Base-by-base conservation (phyloP, 257 asterid genomes). In the Solanum corneliomulleri region DNA sequence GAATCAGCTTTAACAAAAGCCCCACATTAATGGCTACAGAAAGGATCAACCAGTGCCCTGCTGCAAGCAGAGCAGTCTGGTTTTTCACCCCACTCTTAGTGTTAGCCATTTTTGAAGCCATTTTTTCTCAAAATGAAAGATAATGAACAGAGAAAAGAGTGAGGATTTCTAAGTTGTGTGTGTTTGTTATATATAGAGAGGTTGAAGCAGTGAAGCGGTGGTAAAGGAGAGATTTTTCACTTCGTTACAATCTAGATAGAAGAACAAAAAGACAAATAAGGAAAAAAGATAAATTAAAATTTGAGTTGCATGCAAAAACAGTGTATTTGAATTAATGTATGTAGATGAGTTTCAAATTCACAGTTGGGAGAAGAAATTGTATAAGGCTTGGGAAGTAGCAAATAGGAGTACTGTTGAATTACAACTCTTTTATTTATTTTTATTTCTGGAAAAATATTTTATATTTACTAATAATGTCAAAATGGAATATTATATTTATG, bases 11-110 rank as follows among this genome's bases (percentile, higher is more conserved):
- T 2, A 89, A 85, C 23, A 90, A 39, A 62, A 90, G 60, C 13
- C 89, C 91, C 16, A 90, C 41, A 84, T 89, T 90, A 9, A 90
- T 27, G 1, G 92, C 92, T 6, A 90, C 39, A 20, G 92, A 90
- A 11, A 89, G 33, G 27, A 87, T 71, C 58, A 90, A 74, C 85
- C 89, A 41, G 23, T 89, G 77, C 89, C 84, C 25, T 15, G 91
- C 76, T 37, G 78, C 80, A 47, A 85, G 35, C 58, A 68, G 77
- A 78, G 82, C 12, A 25, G 33, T 31, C 45, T 66, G 68, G 31
- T 25, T 60, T 11, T 56, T 82, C 8, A 85, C 35, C 4, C 35
- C 35, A 12, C 35, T 56, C 31, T 13, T 1, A 4, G 35, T 3
- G 20, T 15, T 69, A 11, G 16, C 7, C 7, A 18, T 41, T 47